Base-by-base conservation (phyloP, 768 basidiomycete genomes). In the Porpolomopsis calyptriformis region DNA sequence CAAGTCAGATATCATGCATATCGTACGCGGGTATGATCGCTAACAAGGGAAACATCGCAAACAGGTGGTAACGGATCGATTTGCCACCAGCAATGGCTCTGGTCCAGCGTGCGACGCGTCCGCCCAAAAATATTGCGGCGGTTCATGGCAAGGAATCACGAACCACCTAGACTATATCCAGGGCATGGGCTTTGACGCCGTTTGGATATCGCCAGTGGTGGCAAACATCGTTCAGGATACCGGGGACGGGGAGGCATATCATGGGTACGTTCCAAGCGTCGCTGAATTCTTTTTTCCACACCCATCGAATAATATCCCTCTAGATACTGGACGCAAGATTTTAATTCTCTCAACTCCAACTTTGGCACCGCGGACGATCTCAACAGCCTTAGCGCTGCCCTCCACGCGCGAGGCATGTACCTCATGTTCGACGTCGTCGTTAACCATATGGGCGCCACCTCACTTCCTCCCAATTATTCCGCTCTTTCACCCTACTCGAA, bases 351-450 rank as follows among this genome's bases (percentile, higher is more conserved):
- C 33, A 90, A 89, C 62, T 55, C 66, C 40, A 74, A 70, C 43
- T 90, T 88, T 53, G 88, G 88, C 20, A 77, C 81, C 1, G 64
- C 77, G 1, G 74, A 78, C 46, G 88, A 90, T 56, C 70, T 90
- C 42, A 81, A 79, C 53, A 69, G 70, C 8, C 76, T 90, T 41
- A 74, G 76, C 12, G 58, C 61, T 18, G 85, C 80, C 43, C 56
- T 89, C 5, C 88, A 86, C 60, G 70, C 33, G 68, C 70, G 56
- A 74, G 78, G 76, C 62, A 64, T 64, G 74, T 68, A 55, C 47
- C 64, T 87, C 55, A 86, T 85, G 82, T 71, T 87, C 33, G 84
- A 86, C 54, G 64, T 81, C 16, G 80, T 88, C 47, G 74, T 81
- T 39, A 88, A 88, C 61, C 82, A 87, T 27, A 52, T 52, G 51